These are phyloP conservation scores for Monascus purpureus DNA, from an alignment of 495 filamentous ascomycete species.

Conservation along the genomic window DNA sequence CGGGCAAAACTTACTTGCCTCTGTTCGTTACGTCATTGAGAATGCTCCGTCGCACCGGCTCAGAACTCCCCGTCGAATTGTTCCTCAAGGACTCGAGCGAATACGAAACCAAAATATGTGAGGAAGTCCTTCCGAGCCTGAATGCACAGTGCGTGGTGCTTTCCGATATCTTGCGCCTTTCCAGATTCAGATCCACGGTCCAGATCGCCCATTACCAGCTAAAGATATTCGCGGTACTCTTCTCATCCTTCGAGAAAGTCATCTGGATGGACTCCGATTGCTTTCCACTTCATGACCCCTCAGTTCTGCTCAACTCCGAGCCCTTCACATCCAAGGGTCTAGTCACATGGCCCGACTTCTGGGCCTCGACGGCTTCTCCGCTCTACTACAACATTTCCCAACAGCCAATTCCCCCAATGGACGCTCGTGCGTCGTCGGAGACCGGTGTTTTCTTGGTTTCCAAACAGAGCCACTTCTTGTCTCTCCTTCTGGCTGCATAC, in stretches of 20 bases:
- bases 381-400: conserved; percentile 35
- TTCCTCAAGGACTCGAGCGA: conserved; percentile 25
- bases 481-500: conserved; percentile 36
- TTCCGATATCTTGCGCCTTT: conserved; percentile 10
- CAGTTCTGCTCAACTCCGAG: conserved; percentile 20
- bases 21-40: conserved; percentile 25
- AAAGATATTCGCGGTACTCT: conserved; percentile 36
- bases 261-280: conserved; percentile 40
- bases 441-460: conserved; percentile 36
- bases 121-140: conserved; percentile 22
- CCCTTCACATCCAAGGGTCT: conserved; percentile 31
- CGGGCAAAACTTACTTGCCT: conserved; percentile 17
- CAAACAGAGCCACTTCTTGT: conserved; percentile 28
- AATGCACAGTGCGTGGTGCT: conserved; percentile 30
- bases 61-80: conserved; percentile 34
- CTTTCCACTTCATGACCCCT: conserved; percentile 29
- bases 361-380: conserved; percentile 27
- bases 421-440: conserved; percentile 22
- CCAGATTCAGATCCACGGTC: background rate
- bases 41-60: conserved; percentile 34
- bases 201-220: conserved; percentile 30
- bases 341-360: conserved; percentile 42
- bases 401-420: conserved; percentile 12
- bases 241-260: conserved; percentile 35
- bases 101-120: conserved; percentile 32